Percentiles rank a stretch among this genome's conserved stretches.
phyloP scores from a whole-genome alignment of 2,329 filamentous ascomycete species.

The Ophiostoma perfectum region DNA sequence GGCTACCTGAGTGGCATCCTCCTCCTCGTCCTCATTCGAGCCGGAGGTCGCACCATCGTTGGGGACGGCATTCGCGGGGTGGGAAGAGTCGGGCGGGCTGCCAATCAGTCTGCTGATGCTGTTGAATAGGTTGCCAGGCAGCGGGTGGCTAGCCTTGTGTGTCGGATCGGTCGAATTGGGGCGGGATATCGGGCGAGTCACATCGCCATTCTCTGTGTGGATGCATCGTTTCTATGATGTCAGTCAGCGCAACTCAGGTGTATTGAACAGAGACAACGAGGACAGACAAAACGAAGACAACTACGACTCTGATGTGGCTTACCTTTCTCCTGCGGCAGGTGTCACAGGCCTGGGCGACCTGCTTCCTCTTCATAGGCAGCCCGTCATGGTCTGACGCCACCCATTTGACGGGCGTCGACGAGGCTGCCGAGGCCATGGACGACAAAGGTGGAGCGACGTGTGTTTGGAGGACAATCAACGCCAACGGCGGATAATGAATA shows the following conservation, averaged over 20 bases:
- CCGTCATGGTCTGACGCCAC: slow-evolving; percentile 51
- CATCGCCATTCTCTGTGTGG: slow-evolving; percentile 34
- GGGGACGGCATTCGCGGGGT: neutral
- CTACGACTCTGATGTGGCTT: neutral
- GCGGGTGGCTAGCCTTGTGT: slow-evolving; percentile 13
- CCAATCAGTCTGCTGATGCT: neutral
- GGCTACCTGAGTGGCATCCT: slow-evolving; percentile 28
- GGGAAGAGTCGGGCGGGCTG: neutral
- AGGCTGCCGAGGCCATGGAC: slow-evolving; percentile 15
- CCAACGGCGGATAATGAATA: no score
- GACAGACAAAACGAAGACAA: no score
- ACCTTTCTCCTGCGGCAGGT: slow-evolving; percentile 53
- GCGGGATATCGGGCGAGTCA: neutral
- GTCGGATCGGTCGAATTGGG: neutral
- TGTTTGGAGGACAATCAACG: neutral
- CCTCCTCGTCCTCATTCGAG: slow-evolving; percentile 19
- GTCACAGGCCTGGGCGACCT: slow-evolving; percentile 54
- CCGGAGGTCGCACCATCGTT: neutral
- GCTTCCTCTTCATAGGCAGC: slow-evolving; percentile 54
- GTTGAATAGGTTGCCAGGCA: neutral
- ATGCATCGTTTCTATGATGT: slow-evolving; percentile 39
- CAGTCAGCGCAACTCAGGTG: no score
- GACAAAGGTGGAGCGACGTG: neutral
- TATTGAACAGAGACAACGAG: no score
- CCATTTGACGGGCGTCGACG: slow-evolving; percentile 44